Base-by-base conservation (phyloP, 1,284 basidiomycete species). In the Kalmanozyma brasiliensis region DNA sequence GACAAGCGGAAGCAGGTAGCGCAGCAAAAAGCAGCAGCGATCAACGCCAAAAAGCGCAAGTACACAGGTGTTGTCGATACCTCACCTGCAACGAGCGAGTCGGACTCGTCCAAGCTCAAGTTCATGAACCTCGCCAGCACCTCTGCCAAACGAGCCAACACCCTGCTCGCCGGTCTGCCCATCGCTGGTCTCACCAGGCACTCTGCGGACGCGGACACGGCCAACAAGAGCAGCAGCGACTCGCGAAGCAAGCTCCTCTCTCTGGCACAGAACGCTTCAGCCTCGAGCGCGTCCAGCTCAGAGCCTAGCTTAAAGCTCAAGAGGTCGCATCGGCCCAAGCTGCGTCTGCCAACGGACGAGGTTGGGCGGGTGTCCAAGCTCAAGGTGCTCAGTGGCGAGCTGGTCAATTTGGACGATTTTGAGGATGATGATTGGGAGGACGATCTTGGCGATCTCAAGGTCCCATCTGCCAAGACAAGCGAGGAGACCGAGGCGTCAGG, bases 1-100 rank as follows among this genome's bases (percentile, higher is more conserved):
- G 55, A 66, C 8, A 49, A 71, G 20, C 52, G 68, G 6, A 71
- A 71, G 36, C 41, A 58, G 3, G 38, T 52, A 3, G 58, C 55
- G 4, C 37, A 49, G 36, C 37, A 51, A 24, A 52, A 49, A 16
- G 26, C 37, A 9, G 44, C 44, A 3, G 33, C 38, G 0, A 19
- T 29, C 1, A 22, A 53, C 4, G 60, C 55, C 4, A 60, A 61
- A 14, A 40, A 57, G 11, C 52, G 61, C 35, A 70, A 61, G 23
- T 52, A 56, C 40, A 63, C 61, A 22, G 67, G 67, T 13, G 35
- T 65, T 2, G 32, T 48, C 10, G 13, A 30, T 20, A n/a, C 49
- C 2, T 1, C 33, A 4, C 20, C 24, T 1, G 17, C 9, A 26
- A 24, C 19, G 19, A n/a, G 17, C 6, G 49, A 37, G 29, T 24